Percentiles rank a stretch among this genome's conserved stretches.
phyloP scores from a whole-genome alignment of 805 yeast species.

The Teunomyces cretensis region DNA sequence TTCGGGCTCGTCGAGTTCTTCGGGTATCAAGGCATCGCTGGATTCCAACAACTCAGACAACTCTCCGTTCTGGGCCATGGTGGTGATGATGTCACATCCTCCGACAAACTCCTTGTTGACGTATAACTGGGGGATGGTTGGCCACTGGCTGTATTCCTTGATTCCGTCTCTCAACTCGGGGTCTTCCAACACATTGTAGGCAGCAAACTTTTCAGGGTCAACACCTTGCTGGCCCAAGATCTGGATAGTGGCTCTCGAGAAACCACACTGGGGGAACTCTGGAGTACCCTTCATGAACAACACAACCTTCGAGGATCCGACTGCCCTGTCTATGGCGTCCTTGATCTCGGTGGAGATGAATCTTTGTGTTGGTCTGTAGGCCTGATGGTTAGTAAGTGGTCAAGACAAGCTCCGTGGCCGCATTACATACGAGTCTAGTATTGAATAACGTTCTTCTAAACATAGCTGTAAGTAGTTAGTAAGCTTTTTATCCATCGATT shows the following conservation, averaged over 20 bases:
- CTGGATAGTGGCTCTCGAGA: slow-evolving; percentile 92
- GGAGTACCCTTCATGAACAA: slow-evolving; percentile 99
- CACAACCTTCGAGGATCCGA: slow-evolving; percentile 88
- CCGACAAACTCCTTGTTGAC: slow-evolving; percentile 91
- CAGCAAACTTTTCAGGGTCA: slow-evolving; percentile 94
- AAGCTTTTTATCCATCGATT: slow-evolving; percentile 8
- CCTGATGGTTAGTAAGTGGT: neutral
- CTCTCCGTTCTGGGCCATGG: slow-evolving; percentile 92
- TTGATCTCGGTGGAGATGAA: slow-evolving; percentile 75
- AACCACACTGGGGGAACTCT: slow-evolving; percentile 96
- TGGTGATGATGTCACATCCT: slow-evolving; percentile 92
- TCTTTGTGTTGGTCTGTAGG: slow-evolving; percentile 23
- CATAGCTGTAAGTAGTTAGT: slow-evolving; percentile 9
- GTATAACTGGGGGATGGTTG: slow-evolving; percentile 95
- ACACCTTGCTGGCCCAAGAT: slow-evolving; percentile 95
- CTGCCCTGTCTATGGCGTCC: slow-evolving; percentile 83
- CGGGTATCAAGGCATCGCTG: slow-evolving; percentile 77
- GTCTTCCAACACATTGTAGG: slow-evolving; percentile 94
- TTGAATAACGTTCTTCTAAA: slow-evolving; percentile 15
- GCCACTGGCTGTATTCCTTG: slow-evolving; percentile 96
- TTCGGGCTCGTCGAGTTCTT: slow-evolving; percentile 52
- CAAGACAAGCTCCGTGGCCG: neutral
- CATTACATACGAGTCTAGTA: slow-evolving; percentile 15
- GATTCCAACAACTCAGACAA: slow-evolving; percentile 78
- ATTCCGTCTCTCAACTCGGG: slow-evolving; percentile 92